phyloP scores from a whole-genome alignment of 495 filamentous ascomycete species.

The Neurospora sp. region DNA sequence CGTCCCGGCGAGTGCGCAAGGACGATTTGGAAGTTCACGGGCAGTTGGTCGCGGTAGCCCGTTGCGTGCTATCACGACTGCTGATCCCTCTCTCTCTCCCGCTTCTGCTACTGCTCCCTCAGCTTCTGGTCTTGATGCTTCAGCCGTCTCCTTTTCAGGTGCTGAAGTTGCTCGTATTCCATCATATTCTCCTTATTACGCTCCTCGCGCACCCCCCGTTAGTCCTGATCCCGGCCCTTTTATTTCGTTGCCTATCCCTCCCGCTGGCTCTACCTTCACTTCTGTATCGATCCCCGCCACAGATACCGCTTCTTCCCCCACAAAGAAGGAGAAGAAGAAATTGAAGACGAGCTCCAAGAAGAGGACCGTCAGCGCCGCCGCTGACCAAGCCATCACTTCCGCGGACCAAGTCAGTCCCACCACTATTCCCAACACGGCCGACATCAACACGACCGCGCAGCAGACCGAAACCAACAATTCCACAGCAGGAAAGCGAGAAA shows the following conservation, averaged over 20 bases:
- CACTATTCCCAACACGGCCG: neutral
- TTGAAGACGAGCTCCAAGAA: neutral
- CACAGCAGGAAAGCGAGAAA: neutral
- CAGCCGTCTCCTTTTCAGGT: neutral
- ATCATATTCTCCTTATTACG: neutral
- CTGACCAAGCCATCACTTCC: neutral
- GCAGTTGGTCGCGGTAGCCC: neutral
- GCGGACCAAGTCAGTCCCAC: no score
- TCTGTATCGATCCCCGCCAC: neutral
- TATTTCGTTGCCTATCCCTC: neutral
- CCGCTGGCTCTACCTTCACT: neutral
- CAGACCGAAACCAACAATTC: neutral
- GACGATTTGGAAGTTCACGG: neutral
- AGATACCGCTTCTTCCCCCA: neutral
- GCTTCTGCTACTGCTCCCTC: neutral
- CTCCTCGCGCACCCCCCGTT: neutral
- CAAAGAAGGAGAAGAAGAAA: neutral
- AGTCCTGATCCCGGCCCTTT: neutral
- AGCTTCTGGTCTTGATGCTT: neutral
- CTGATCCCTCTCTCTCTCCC: neutral
- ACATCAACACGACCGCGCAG: neutral
- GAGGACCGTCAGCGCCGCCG: neutral
- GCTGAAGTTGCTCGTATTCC: neutral
- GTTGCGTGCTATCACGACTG: neutral
- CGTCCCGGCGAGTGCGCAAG: neutral